A percentile compares a stretch with the other conserved stretches of the same genome.
Conservation (phyloP, 2,329 filamentous ascomycete genomes). For the Penicillium rolfsii region DNA sequence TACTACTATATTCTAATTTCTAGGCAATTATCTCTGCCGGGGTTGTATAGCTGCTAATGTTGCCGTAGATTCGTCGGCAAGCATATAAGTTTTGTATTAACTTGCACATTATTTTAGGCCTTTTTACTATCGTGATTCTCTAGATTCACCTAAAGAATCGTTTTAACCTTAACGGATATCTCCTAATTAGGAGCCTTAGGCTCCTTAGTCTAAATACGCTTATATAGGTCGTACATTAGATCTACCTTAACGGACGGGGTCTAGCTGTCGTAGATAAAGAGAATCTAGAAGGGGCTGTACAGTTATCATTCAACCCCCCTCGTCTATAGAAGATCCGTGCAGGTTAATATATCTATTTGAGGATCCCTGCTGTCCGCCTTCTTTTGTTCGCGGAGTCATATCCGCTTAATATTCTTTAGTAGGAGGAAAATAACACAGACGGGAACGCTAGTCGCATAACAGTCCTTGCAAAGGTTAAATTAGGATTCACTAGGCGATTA, state of each 20-base stretch:
- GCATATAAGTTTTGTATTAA: neutral
- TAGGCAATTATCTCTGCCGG: neutral
- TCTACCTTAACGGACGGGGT: neutral
- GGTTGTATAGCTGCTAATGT: neutral
- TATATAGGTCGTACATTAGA: neutral
- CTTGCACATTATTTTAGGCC: neutral
- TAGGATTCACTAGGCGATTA: slow-evolving; percentile 1
- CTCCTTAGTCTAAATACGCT: neutral
- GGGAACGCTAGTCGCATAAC: neutral
- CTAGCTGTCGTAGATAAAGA: neutral
- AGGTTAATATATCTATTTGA: slow-evolving; percentile 5
- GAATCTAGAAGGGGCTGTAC: neutral
- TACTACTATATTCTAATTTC: neutral
- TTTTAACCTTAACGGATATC: neutral
- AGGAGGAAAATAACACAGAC: slow-evolving; percentile 1
- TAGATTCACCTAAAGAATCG: neutral
- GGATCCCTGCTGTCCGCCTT: neutral
- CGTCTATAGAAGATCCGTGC: slow-evolving; percentile 3
- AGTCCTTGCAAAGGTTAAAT: neutral
- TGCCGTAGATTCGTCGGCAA: neutral
- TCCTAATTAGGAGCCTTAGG: neutral
- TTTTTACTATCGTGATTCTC: neutral
- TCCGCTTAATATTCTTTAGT: slow-evolving; percentile 10
- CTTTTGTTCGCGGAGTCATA: slow-evolving; percentile 4
- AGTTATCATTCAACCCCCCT: neutral